Evolutionary conservation across 2,329 filamentous ascomycete genomes (phyloP), one percentile per base, ranked within the genome.

Genomic region (Phaeoacremonium minimum): DNA sequence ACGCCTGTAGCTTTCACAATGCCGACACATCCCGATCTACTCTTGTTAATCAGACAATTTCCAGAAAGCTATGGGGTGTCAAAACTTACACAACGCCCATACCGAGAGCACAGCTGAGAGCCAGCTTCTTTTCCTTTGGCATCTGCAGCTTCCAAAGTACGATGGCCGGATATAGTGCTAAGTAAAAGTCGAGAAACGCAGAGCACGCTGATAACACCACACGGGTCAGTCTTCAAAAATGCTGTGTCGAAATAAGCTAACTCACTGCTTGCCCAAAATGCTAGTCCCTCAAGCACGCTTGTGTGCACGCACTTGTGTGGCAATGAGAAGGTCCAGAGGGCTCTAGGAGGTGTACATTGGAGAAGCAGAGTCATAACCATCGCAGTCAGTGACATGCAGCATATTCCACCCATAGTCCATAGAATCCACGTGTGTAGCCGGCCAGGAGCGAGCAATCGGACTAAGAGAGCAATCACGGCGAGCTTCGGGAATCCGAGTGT

Each of bases 401-500:
- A n/a, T n/a, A n/a, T n/a, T n/a, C n/a, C n/a, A n/a, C n/a, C n/a
- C n/a, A n/a, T n/a, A n/a, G n/a, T n/a, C n/a, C n/a, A n/a, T n/a
- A n/a, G n/a, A n/a, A n/a, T n/a, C n/a, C n/a, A n/a, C n/a, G n/a
- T n/a, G n/a, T n/a, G n/a, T n/a, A n/a, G n/a, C 14, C 40, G 43
- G 17, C 51, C 47, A 1, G 65, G 63, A 42, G 62, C 62, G 32
- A 67, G 45, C 8, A 67, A 51, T 6, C 58, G 55, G 4, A 50
- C 51, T 5, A 69, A 49, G 4, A 69, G 53, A 3, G 53, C 48
- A 7, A 65, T 55, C 26, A 65, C 62, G 20, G 62, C 63, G 8
- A 67, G 50, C 46, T 69, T 69, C 4, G 64, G 65, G 1, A 67
- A 35, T 2, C 44, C 54, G 37, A 69, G 66, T 3, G 61, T 58